Conservation (phyloP, 2,329 filamentous ascomycete species). For the Emmonsiellopsis sp. region DNA sequence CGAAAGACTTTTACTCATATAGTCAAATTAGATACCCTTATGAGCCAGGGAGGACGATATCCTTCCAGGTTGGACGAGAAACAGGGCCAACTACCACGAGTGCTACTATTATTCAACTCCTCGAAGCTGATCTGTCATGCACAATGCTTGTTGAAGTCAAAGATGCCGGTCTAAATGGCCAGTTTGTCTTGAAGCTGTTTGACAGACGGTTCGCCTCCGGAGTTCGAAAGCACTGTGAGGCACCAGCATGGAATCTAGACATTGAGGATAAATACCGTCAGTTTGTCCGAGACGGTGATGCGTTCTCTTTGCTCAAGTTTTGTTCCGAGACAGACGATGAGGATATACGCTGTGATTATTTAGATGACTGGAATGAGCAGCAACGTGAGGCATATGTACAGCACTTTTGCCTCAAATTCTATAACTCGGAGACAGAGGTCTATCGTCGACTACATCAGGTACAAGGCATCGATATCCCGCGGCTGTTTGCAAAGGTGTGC, state of each 20-base stretch:
- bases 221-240: slow-evolving; percentile 8
- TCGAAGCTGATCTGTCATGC: slow-evolving; percentile 13
- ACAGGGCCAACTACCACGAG: background rate
- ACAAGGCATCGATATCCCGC: slow-evolving; percentile 13
- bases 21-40: no score
- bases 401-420: slow-evolving; percentile 7
- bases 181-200: slow-evolving; percentile 14
- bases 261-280: slow-evolving; percentile 11
- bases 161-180: slow-evolving; percentile 4
- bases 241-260: slow-evolving; percentile 8
- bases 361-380: slow-evolving; percentile 6
- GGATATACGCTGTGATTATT: slow-evolving; percentile 1
- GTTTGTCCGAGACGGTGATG: slow-evolving; percentile 10
- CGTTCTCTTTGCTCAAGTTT: slow-evolving; percentile 1
- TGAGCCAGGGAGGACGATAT: no score
- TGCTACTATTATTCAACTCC: slow-evolving; percentile 9
- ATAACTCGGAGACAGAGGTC: slow-evolving; percentile 9
- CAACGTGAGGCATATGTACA: slow-evolving; percentile 13
- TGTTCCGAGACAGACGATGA: background rate
- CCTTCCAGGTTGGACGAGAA: background rate
- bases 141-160: slow-evolving; percentile 9
- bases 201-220: slow-evolving; percentile 13
- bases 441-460: slow-evolving; percentile 11
- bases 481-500: slow-evolving; percentile 5
- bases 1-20: no score